Evolutionary conservation across 129 eudicot genomes (phyloP).

Genomic region (Scalesia atractyloides): DNA sequence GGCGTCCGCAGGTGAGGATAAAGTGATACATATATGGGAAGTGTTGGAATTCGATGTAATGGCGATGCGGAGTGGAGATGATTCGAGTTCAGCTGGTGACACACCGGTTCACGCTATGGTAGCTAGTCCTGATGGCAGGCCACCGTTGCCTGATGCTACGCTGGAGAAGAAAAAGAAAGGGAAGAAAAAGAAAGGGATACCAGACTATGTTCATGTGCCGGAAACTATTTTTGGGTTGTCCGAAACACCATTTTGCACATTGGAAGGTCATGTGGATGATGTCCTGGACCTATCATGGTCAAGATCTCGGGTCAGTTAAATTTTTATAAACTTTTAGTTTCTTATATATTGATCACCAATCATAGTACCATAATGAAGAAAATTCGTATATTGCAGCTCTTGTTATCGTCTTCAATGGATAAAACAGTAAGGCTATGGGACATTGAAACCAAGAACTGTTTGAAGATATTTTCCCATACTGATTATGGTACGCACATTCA

Average conservation of each 20-base stretch:
- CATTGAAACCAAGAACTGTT: conserved; percentile 36
- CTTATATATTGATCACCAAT: neutral
- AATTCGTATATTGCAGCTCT: conserved; percentile 25
- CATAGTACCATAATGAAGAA: no score
- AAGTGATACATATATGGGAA: conserved; percentile 40
- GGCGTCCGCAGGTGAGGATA: conserved; percentile 44
- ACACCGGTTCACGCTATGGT: conserved; percentile 33
- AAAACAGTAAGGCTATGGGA: conserved; percentile 49
- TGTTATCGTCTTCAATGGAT: conserved; percentile 52
- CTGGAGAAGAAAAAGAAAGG: conserved; percentile 63
- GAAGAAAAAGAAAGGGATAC: conserved; percentile 57
- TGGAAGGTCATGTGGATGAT: conserved; percentile 77
- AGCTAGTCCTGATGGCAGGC: conserved; percentile 44
- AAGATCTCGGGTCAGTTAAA: conserved; percentile 61
- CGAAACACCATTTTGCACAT: conserved; percentile 63
- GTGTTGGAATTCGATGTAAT: conserved; percentile 41
- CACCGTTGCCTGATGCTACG: conserved; percentile 61
- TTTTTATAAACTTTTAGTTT: neutral
- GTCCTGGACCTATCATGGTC: conserved; percentile 90
- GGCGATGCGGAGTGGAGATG: conserved; percentile 31
- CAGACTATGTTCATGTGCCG: conserved; percentile 71
- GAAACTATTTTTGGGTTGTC: conserved; percentile 81
- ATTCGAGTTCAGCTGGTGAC: conserved; percentile 27
- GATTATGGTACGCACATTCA: conserved; percentile 37
- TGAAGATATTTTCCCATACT: conserved; percentile 39